A percentile compares a stretch with the other conserved stretches of the same genome.
These are phyloP conservation scores for Lactifluus hygrophoroides DNA, from an alignment of 768 basidiomycete species.

Conservation along the genomic window DNA sequence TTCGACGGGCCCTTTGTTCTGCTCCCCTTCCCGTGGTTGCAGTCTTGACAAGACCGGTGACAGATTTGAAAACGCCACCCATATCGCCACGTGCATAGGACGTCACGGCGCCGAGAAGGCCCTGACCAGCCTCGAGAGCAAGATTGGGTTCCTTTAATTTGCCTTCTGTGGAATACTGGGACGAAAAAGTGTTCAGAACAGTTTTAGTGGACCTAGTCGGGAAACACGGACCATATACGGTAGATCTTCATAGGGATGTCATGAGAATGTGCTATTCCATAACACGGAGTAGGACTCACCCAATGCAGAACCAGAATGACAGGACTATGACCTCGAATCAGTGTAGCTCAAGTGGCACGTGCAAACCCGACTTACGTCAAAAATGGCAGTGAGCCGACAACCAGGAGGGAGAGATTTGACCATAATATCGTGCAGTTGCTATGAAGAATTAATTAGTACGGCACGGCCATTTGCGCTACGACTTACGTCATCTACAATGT, in stretches of 20 bases:
- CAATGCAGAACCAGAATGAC: conserved; percentile 41
- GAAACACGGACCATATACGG: conserved; percentile 27
- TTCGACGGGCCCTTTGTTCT: conserved; percentile 44
- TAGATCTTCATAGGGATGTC: conserved; percentile 24
- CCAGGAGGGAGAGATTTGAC: conserved; percentile 52
- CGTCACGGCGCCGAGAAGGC: conserved; percentile 66
- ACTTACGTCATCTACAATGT: conserved; percentile 71
- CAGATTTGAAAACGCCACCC: conserved; percentile 64
- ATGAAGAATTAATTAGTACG: background rate
- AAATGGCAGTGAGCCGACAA: conserved; percentile 58
- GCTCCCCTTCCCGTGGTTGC: conserved; percentile 59
- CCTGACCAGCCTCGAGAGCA: conserved; percentile 79
- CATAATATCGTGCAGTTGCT: conserved; percentile 39
- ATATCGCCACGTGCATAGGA: conserved; percentile 78
- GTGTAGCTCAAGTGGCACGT: background rate
- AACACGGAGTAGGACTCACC: conserved; percentile 23
- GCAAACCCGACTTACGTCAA: conserved; percentile 35
- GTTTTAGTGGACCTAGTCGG: background rate
- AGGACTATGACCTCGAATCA: conserved; percentile 28
- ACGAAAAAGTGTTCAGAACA: background rate
- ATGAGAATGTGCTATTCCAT: background rate
- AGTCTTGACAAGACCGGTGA: conserved; percentile 65
- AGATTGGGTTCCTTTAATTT: conserved; percentile 93
- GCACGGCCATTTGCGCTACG: background rate
- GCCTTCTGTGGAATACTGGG: conserved; percentile 87